Conservation (phyloP, 2,329 filamentous ascomycete species). For the Byssochlamys sp. region DNA sequence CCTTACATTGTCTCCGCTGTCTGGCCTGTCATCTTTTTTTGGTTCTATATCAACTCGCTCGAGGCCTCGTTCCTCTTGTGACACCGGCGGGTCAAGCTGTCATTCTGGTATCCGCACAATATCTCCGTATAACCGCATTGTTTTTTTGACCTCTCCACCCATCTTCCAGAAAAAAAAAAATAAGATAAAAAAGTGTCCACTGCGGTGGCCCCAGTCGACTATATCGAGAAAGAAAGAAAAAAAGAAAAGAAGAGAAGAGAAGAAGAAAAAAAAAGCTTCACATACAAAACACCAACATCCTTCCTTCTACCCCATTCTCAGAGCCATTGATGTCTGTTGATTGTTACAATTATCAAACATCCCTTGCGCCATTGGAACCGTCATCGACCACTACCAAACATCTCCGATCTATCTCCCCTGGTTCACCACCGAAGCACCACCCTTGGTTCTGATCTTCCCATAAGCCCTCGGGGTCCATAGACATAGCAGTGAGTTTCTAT, state of each 20-base stretch:
- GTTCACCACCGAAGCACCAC: background rate
- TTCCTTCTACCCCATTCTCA: background rate
- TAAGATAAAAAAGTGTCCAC: background rate
- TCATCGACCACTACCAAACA: background rate
- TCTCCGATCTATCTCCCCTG: background rate
- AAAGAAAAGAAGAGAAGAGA: background rate
- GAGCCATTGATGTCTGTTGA: background rate
- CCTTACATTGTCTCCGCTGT: constrained; percentile 4
- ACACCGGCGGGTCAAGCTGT: background rate
- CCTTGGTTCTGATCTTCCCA: too few species aligned
- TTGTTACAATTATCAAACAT: background rate
- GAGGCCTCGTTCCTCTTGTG: background rate
- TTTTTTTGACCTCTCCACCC: background rate
- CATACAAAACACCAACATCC: background rate
- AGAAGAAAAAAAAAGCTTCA: background rate
- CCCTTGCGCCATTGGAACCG: background rate
- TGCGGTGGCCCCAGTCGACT: background rate
- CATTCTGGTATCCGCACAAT: background rate
- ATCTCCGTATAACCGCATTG: background rate
- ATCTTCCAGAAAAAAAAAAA: background rate
- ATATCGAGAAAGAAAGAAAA: background rate
- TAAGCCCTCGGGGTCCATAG: too few species aligned
- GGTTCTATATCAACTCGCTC: background rate
- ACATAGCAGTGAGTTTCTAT: too few species aligned
- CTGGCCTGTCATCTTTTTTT: constrained; percentile 1